A percentile compares a stretch with the other conserved stretches of the same genome.
Conservation (phyloP, 2,329 filamentous ascomycete species). For the Leptosphaerulina australis region DNA sequence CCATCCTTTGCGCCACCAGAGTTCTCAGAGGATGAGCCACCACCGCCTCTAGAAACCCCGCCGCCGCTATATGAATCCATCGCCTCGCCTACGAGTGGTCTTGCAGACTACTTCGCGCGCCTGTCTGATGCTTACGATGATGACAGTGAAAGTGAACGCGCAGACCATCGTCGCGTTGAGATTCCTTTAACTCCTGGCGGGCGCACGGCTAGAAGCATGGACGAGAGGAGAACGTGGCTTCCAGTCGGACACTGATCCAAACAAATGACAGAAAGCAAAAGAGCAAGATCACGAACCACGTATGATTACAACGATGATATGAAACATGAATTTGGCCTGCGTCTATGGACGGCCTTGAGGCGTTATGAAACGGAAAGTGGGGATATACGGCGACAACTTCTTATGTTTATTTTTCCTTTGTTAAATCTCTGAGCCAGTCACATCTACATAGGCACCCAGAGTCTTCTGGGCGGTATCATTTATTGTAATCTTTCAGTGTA, state of each 20-base stretch:
- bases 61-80: conserved; percentile 85
- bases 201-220: conserved; percentile 67
- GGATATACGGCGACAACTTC: conserved; percentile 8
- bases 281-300: background rate
- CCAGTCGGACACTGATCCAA: conserved; percentile 46
- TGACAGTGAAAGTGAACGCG: conserved; percentile 59
- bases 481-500: conserved; percentile 3
- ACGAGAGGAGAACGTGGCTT: conserved; percentile 64
- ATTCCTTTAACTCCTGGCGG: conserved; percentile 68
- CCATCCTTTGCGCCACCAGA: conserved; percentile 89
- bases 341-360: conserved; percentile 7
- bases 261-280: background rate
- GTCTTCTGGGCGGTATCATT: background rate
- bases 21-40: conserved; percentile 80
- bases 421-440: conserved; percentile 1
- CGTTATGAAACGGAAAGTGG: background rate
- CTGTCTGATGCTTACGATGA: conserved; percentile 70
- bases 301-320: conserved; percentile 25
- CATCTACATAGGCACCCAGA: conserved; percentile 6
- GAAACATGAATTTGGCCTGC: conserved; percentile 12
- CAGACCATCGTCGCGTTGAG: conserved; percentile 54
- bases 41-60: conserved; percentile 76
- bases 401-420: conserved; percentile 18
- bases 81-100: conserved; percentile 70
- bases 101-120: conserved; percentile 87